Evolutionary conservation across 768 basidiomycete species (phyloP), one percentile per base, ranked within the genome.

Genomic region (Pleurotus sapidus): DNA sequence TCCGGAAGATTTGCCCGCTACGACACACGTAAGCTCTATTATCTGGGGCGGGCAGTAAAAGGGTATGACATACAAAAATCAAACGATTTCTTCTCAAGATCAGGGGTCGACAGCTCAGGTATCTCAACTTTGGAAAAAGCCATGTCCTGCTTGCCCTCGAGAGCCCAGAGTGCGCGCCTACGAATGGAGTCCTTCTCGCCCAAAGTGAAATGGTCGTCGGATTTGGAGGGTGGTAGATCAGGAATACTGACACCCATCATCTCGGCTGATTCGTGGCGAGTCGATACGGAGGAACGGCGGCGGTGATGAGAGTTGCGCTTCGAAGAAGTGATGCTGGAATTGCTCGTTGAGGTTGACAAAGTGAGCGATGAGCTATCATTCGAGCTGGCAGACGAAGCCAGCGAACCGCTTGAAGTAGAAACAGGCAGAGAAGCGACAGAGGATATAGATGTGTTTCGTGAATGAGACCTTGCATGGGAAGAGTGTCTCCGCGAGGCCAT

Each of bases 241-340:
- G 89, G 85, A 39, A 90, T 74, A 20, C 87, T 72, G 11, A 91
- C 82, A 24, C 92, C 91, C 90, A 96, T 95, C 66, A 96, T 76
- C 65, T 95, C 94, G 15, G 92, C 89, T 17, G 92, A 94, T 74
- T 96, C 94, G 62, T 81, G 82, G 59, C 93, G 87, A 40, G 93
- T 95, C 8, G 94, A 93, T 24, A 96, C 91, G 23, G 91, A 93
- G 1, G 93, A 93, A 42, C 84, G 84, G 48, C 94, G 90, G 12
- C 84, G 81, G 64, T 95, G 94, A 63, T 93, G 92, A 0, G 93
- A 95, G 58, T 81, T 81, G 62, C 86, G 88, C 64, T 86, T 88
- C 24, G 80, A 64, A 63, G 64, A 48, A 18, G 62, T 60, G 46
- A 63, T 58, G 64, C 66, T 63, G 56, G 65, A 53, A 59, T 69